Evolutionary conservation across 2,329 filamentous ascomycete species (phyloP), one percentile per base, ranked within the genome.

Genomic region (Xylariaceae sp.): DNA sequence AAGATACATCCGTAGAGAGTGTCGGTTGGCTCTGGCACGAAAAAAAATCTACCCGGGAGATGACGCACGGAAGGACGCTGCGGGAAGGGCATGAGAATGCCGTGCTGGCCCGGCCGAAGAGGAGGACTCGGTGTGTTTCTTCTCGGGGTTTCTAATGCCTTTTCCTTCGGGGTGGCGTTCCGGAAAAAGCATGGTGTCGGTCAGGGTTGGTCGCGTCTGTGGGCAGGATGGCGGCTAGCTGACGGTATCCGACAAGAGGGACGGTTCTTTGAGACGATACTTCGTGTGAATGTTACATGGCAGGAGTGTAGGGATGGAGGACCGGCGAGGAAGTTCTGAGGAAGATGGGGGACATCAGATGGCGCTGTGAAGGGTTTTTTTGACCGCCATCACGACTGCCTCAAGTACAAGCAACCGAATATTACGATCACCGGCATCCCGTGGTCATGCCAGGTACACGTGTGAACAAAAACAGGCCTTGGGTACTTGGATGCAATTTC

Each of bases 1-100:
- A 11, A 13, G 17, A 18, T 35, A 51, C 10, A 35, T 35, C 18
- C n/a, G 49, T 35, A 35, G 58, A 37, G 51, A 51, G 39, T 35
- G 53, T 56, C 30, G 55, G 35, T 58, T 51, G 34, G 53, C 48
- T 62, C 53, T 45, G 15, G 54, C 34, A 34, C 5, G 42, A 56
- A 48, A 49, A 49, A 44, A 51, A 34, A 52, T 37, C 18, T 39
- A 48, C 9, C n/a, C 68, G 71, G 64, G 60, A 53, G 62, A 56
- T 61, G 56, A 69, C 80, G 73, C 75, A 82, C 80, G 80, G 70
- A 82, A 83, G 55, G 79, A 80, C 61, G 78, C 77, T 68, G 75
- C 73, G 67, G 78, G 78, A 49, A 76, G 72, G 64, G 78, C 71
- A 62, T 78, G 76, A 35, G 73, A 72, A 66, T 77, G 74, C 67